Evolutionary conservation across 768 basidiomycete species (phyloP).

Genomic region (Tulasnella sp.): DNA sequence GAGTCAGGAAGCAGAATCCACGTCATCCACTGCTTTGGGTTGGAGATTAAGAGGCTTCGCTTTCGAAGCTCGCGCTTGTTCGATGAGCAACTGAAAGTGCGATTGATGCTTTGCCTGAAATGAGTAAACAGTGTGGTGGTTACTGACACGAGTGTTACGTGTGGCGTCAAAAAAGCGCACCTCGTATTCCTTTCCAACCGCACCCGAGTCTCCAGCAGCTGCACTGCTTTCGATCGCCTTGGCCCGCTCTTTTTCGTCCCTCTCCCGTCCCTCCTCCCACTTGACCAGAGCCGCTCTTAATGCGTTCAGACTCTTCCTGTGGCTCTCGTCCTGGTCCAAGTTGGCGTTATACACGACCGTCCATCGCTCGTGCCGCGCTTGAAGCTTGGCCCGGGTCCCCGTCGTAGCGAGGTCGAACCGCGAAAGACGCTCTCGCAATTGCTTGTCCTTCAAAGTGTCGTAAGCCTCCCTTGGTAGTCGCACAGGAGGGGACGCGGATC

Average conservation of each 20-base stretch:
- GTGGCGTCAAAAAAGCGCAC: neutral
- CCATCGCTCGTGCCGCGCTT: slow-evolving; percentile 15
- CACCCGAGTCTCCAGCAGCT: neutral
- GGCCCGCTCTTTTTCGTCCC: slow-evolving; percentile 7
- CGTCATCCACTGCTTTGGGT: too few relatives aligned
- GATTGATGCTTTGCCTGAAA: slow-evolving; percentile 7
- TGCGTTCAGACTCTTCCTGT: neutral
- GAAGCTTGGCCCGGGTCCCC: neutral
- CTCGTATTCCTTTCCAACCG: slow-evolving; percentile 2
- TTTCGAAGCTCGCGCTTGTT: slow-evolving; percentile 9
- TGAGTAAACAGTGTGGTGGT: neutral
- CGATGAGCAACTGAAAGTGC: slow-evolving; percentile 2
- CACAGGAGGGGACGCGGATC: neutral
- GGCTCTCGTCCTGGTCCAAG: neutral
- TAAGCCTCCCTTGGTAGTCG: slow-evolving; percentile 12
- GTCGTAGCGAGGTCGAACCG: slow-evolving; percentile 11
- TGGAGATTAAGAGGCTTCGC: neutral
- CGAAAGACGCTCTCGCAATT: neutral
- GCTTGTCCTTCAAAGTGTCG: slow-evolving; percentile 14
- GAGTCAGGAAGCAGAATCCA: too few relatives aligned
- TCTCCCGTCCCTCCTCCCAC: slow-evolving; percentile 10
- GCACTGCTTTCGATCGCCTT: neutral
- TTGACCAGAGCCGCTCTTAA: neutral
- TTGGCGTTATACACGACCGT: slow-evolving; percentile 6
- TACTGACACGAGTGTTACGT: neutral